Evolutionary conservation across 805 yeast genomes (phyloP).

Genomic region (Candida palmyrensis): DNA sequence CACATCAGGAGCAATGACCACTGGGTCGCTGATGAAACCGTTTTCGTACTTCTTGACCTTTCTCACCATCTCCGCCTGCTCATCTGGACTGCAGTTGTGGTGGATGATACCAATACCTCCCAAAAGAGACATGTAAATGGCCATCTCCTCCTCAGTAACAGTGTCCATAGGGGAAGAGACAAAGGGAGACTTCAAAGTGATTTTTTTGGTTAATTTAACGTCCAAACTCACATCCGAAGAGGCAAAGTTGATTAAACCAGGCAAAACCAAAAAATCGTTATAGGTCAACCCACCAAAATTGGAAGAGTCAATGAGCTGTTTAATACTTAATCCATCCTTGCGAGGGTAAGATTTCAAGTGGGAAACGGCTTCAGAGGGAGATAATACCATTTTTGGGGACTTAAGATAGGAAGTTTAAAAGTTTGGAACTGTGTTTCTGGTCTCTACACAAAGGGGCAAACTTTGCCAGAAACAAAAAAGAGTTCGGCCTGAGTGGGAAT

Average conservation of each 20-base stretch:
- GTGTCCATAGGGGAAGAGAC: constrained; percentile 99
- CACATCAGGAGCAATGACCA: constrained; percentile 69
- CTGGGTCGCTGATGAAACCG: constrained; percentile 90
- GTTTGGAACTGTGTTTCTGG: no score
- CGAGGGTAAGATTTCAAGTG: constrained; percentile 58
- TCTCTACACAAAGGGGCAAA: constrained; percentile 22
- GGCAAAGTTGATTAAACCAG: constrained; percentile 91
- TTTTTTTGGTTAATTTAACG: constrained; percentile 84
- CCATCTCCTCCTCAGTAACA: constrained; percentile 96
- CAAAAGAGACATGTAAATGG: constrained; percentile 94
- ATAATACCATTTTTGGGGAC: constrained; percentile 24
- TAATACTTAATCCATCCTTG: constrained; percentile 82
- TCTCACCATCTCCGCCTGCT: constrained; percentile 97
- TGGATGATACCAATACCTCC: constrained; percentile 99
- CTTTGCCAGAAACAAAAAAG: constrained; percentile 35
- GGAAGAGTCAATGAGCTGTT: constrained; percentile 83
- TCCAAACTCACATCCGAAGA: constrained; percentile 74
- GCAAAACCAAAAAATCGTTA: constrained; percentile 91
- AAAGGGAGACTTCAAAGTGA: constrained; percentile 88
- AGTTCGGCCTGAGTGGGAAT: background rate
- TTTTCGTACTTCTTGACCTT: constrained; percentile 96
- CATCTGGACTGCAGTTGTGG: constrained; percentile 94
- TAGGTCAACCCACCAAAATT: constrained; percentile 94
- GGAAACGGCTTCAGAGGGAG: constrained; percentile 58
- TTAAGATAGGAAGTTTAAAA: no score